phyloP scores from a whole-genome alignment of 306 rosid genomes.

The Purshia tridentata region DNA sequence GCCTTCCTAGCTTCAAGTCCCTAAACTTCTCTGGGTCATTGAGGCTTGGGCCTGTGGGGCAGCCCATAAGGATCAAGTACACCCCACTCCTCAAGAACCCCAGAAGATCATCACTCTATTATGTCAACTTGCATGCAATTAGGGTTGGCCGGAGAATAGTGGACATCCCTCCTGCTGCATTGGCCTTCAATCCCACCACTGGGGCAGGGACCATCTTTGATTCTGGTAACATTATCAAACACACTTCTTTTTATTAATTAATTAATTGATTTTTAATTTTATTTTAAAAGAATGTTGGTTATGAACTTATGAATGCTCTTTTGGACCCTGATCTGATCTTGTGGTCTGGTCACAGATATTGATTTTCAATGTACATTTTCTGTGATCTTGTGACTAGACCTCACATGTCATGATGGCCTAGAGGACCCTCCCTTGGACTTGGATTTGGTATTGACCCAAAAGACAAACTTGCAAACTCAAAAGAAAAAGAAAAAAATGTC shows the following conservation, averaged over 20 bases:
- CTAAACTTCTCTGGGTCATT: constrained; percentile 69
- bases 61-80: constrained; percentile 75
- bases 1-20: constrained; percentile 84
- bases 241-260: background rate
- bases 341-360: background rate
- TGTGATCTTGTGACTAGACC: constrained; percentile 7
- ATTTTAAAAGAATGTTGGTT: background rate
- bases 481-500: no score
- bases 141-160: constrained; percentile 75
- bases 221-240: constrained; percentile 53
- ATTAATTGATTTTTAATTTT: background rate
- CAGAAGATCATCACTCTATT: constrained; percentile 81
- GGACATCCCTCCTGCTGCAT: constrained; percentile 67
- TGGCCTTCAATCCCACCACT: constrained; percentile 76
- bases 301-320: background rate
- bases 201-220: constrained; percentile 89
- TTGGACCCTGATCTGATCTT: constrained; percentile 5
- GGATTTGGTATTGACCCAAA: background rate
- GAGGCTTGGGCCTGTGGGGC: constrained; percentile 81
- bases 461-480: background rate
- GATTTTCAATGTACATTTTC: background rate
- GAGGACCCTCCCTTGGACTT: constrained; percentile 2
- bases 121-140: constrained; percentile 61
- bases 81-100: constrained; percentile 86
- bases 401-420: constrained; percentile 1